Evolutionary conservation across 768 basidiomycete species (phyloP).

Genomic region (Tubosaeta sp.): DNA sequence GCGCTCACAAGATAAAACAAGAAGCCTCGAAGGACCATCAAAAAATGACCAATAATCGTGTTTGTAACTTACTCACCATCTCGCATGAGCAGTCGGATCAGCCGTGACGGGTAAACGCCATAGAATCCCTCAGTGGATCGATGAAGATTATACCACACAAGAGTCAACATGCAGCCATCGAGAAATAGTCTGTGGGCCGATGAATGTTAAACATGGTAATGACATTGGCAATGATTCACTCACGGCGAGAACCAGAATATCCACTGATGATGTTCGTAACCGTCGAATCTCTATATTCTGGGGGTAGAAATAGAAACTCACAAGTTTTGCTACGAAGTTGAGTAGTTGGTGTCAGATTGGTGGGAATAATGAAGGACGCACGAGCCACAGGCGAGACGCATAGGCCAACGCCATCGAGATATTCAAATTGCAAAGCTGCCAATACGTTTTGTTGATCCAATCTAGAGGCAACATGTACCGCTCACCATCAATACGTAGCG

Average conservation of each 20-base stretch:
- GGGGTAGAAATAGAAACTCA: neutral
- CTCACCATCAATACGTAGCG: neutral
- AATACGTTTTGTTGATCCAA: neutral
- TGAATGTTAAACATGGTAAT: neutral
- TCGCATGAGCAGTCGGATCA: constrained; percentile 3
- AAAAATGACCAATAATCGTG: neutral
- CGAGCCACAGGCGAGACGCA: constrained; percentile 6
- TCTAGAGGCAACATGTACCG: neutral
- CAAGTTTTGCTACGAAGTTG: neutral
- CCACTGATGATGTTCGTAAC: constrained; percentile 12
- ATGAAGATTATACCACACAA: constrained; percentile 5
- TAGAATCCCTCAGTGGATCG: neutral
- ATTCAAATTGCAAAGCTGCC: neutral
- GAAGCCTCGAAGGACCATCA: neutral
- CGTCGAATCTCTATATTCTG: neutral
- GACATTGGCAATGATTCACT: neutral
- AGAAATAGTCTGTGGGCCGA: constrained; percentile 2
- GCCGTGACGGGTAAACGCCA: neutral
- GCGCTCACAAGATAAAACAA: constrained; percentile 17
- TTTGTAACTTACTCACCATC: constrained; percentile 2
- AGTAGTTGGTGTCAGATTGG: neutral
- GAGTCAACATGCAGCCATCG: constrained; percentile 8
- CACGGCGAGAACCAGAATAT: neutral
- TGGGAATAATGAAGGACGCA: neutral
- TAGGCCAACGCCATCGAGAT: constrained; percentile 8